Conservation (phyloP, 495 filamentous ascomycete genomes). For the Lepidopterella palustris region DNA sequence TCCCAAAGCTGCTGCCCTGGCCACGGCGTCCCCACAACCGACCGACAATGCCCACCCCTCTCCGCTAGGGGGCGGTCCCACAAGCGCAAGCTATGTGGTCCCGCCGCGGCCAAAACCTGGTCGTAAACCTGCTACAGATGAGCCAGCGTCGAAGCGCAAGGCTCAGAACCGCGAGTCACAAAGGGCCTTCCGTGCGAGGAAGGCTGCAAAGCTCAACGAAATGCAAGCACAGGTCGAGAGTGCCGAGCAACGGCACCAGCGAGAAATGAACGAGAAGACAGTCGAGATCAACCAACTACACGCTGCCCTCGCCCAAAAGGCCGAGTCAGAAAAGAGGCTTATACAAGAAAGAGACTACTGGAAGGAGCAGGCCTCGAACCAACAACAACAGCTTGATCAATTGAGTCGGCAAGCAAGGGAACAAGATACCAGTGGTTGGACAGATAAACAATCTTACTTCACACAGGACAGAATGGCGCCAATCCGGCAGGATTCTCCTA, state of each 20-base stretch:
- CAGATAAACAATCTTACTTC: background rate
- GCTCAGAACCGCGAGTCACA: slow-evolving; percentile 31
- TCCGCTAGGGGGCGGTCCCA: slow-evolving; percentile 23
- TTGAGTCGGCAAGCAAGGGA: background rate
- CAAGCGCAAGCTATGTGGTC: slow-evolving; percentile 17
- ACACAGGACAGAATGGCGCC: background rate
- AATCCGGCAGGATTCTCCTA: slow-evolving; percentile 14
- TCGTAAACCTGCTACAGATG: slow-evolving; percentile 32
- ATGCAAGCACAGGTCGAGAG: slow-evolving; percentile 21
- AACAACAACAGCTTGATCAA: background rate
- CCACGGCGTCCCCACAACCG: slow-evolving; percentile 17
- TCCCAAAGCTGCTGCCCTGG: background rate
- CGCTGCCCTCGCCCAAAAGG: background rate
- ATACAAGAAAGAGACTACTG: slow-evolving; percentile 15
- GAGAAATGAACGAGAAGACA: slow-evolving; percentile 8
- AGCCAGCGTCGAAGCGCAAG: slow-evolving; percentile 27
- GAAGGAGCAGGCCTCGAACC: slow-evolving; percentile 1
- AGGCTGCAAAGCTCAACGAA: slow-evolving; percentile 17
- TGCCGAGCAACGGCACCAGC: slow-evolving; percentile 9
- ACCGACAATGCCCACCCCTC: slow-evolving; percentile 12
- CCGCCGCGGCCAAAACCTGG: slow-evolving; percentile 29
- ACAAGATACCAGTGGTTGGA: background rate
- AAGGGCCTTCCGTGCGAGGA: slow-evolving; percentile 23
- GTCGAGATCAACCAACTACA: background rate
- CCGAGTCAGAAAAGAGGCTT: background rate